Base-by-base conservation (phyloP, 2,329 filamentous ascomycete species). In the Botrytis hyacinthi region DNA sequence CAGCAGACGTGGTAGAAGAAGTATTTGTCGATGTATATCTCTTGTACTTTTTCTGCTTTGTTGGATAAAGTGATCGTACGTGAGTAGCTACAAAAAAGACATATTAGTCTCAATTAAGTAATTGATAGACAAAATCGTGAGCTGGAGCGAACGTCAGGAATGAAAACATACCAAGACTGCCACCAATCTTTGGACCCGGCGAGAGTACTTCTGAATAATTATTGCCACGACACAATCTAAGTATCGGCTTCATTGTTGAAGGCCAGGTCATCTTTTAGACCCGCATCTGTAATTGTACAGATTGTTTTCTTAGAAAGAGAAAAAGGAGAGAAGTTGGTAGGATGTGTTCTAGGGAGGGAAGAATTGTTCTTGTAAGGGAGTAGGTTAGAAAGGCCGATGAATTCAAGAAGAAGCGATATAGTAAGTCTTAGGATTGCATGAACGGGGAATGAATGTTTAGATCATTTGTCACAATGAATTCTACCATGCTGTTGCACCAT, bases 241-340 rank as follows among this genome's bases (percentile, higher is more conserved):
- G 66, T 61, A 72, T 72, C 40, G 71, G 71, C 71, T 72, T 72
- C 71, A 72, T 69, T 51, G 71, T 68, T 40, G 71, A 60, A 72
- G 63, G 40, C 71, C 71, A 69, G 51, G 71, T 60, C 51, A 29
- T 72, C 29, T 51, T 72, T 61, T 44, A 72, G 71, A 72, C 71
- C 71, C 71, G 57, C 71, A 72, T 72, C 51, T 72, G 63, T 60
- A 42, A 44, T n/a, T 42, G n/a, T 71, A 5, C 18, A 35, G n/a
- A 29, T 37, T 61, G 14, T 12, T 29, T 70, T 12, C 7, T 10
- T 35, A 26, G 46, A 12, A 48, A 48, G 48, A 51, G 26, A 67
- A 48, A n/a, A 12, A 51, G 26, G 51, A 37, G 42, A 35, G 14
- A 6, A 59, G 67, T 42, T 32, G 16, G 5, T 40, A 44, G 20